phyloP scores from a whole-genome alignment of 2,329 filamentous ascomycete genomes.

The Spiromastix sp. region DNA sequence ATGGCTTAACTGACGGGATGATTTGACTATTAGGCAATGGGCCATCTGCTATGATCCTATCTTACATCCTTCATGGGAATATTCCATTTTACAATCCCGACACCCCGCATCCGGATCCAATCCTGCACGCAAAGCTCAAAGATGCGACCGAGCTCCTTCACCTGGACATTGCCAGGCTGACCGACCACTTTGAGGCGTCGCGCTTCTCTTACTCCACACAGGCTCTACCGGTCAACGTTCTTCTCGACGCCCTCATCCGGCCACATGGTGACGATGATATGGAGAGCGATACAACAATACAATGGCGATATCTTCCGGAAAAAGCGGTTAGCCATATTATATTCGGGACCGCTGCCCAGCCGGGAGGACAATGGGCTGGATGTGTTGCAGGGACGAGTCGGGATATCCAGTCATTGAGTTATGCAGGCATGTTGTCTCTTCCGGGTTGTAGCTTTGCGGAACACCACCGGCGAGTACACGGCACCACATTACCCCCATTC shows the following conservation, averaged over 20 bases:
- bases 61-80: constrained; percentile 52
- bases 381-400: constrained; percentile 42
- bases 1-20: constrained; percentile 1
- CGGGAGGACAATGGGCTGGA: constrained; percentile 52
- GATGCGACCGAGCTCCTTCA: constrained; percentile 38
- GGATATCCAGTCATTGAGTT: constrained; percentile 50
- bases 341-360: constrained; percentile 39
- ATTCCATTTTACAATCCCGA: constrained; percentile 44
- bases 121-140: constrained; percentile 47
- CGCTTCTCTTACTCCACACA: constrained; percentile 52
- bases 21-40: constrained; percentile 41
- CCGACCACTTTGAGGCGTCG: constrained; percentile 47
- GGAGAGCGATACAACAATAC: constrained; percentile 39
- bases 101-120: constrained; percentile 44
- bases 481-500: constrained; percentile 38
- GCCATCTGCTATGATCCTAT: constrained; percentile 51
- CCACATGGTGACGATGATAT: constrained; percentile 49
- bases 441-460: constrained; percentile 49
- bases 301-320: constrained; percentile 43
- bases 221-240: constrained; percentile 49
- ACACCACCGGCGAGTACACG: constrained; percentile 36
- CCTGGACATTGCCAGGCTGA: constrained; percentile 38
- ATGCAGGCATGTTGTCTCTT: constrained; percentile 51
- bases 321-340: constrained; percentile 44
- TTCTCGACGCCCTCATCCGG: constrained; percentile 49